Evolutionary conservation across 2,329 filamentous ascomycete species (phyloP).

Genomic region (Fusarium secorum): DNA sequence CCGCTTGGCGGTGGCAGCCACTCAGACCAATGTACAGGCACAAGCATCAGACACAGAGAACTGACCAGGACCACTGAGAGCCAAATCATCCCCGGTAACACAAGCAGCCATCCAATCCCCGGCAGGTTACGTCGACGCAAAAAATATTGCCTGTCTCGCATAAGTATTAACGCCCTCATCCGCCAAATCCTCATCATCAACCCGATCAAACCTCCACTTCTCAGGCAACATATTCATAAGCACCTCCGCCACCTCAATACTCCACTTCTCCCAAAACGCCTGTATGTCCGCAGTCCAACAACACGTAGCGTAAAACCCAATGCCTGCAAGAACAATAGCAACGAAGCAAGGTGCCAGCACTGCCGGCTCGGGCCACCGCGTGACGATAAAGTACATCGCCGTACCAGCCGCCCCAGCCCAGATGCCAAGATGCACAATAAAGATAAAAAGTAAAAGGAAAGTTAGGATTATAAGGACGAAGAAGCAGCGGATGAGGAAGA

Average conservation of each 20-base stretch:
- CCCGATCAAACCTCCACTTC: conserved; percentile 10
- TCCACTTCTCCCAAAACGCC: background rate
- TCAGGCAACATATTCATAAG: background rate
- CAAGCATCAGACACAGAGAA: too few species aligned
- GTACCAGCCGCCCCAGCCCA: conserved; percentile 29
- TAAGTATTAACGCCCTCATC: conserved; percentile 18
- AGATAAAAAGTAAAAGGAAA: background rate
- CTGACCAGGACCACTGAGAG: background rate
- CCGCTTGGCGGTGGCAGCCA: background rate
- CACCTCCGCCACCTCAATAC: background rate
- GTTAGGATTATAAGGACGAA: background rate
- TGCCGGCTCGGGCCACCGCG: conserved; percentile 39
- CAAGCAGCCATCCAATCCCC: background rate
- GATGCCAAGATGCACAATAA: conserved; percentile 24
- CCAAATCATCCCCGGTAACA: too few species aligned
- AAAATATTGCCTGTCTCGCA: conserved; percentile 45
- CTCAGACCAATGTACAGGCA: background rate
- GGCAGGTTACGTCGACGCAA: background rate
- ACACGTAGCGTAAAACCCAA: conserved; percentile 11
- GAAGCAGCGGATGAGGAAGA: background rate
- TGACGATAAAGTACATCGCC: conserved; percentile 42
- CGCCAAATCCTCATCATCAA: conserved; percentile 27
- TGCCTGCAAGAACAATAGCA: conserved; percentile 10
- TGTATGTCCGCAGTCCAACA: conserved; percentile 2
- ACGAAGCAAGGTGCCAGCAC: conserved; percentile 42